phyloP scores from a whole-genome alignment of 176 grass and related monocot genomes.

The Puya raimondii region DNA sequence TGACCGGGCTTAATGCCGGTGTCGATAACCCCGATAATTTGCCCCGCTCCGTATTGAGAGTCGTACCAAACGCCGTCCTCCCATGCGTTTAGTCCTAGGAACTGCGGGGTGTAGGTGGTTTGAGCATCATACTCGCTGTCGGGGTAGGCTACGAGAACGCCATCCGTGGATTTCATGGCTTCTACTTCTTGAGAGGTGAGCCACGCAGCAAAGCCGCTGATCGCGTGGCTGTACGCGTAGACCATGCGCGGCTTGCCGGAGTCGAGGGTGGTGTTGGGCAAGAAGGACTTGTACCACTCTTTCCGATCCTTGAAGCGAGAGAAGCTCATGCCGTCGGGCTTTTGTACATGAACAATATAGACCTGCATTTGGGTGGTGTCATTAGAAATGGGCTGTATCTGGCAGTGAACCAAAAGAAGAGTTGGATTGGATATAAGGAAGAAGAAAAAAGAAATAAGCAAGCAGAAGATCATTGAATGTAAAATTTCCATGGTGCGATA shows the following conservation, averaged over 20 bases:
- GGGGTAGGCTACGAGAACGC: slow-evolving; percentile 53
- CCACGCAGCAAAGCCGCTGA: slow-evolving; percentile 66
- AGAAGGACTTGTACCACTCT: not conserved
- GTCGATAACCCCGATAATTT: slow-evolving; percentile 67
- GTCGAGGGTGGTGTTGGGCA: not conserved
- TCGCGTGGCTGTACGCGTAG: slow-evolving; percentile 61
- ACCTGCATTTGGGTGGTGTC: not conserved
- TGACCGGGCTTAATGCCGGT: slow-evolving; percentile 45
- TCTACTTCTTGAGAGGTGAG: slow-evolving; percentile 37
- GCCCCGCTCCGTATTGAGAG: slow-evolving; percentile 48
- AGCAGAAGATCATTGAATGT: not conserved
- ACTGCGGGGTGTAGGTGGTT: slow-evolving; percentile 52
- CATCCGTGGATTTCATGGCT: slow-evolving; percentile 21
- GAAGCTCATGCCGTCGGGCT: not conserved
- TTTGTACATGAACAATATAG: not conserved
- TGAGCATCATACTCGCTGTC: slow-evolving; percentile 1
- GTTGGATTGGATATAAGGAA: not conserved
- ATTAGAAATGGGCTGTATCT: not conserved
- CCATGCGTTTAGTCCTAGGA: slow-evolving; percentile 39
- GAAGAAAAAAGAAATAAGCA: not conserved
- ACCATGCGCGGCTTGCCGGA: slow-evolving; percentile 35
- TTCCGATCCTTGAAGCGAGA: not conserved
- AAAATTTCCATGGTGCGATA: too few relatives aligned
- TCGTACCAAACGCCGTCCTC: slow-evolving; percentile 23
- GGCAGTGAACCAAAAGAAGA: not conserved